Conservation (phyloP, 331 rosid species). For the Quercus tomentella region DNA sequence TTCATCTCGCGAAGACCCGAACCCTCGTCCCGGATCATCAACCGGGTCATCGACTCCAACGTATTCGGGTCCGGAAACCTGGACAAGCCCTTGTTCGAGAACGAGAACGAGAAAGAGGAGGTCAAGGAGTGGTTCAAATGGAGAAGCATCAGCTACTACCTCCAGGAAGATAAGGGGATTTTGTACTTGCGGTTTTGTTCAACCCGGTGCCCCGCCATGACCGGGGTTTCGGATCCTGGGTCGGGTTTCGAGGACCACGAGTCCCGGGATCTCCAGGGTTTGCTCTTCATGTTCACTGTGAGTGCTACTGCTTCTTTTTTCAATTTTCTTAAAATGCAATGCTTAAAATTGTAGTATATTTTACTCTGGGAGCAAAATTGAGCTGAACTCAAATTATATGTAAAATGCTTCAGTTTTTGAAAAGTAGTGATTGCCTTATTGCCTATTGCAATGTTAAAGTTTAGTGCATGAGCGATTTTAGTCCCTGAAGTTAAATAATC, state of each 20-base stretch:
- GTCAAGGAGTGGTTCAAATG: slow-evolving; percentile 59
- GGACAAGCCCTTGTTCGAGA: slow-evolving; percentile 39
- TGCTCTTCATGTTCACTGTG: slow-evolving; percentile 94
- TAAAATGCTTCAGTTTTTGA: neutral
- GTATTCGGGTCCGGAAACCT: slow-evolving; percentile 74
- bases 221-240: slow-evolving; percentile 20
- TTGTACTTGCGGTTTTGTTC: slow-evolving; percentile 58
- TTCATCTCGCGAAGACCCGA: slow-evolving; percentile 56
- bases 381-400: neutral
- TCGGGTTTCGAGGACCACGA: slow-evolving; percentile 64
- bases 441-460: neutral
- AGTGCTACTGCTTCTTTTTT: slow-evolving; percentile 22
- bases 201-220: slow-evolving; percentile 24
- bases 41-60: slow-evolving; percentile 72
- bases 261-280: slow-evolving; percentile 72
- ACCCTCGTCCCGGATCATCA: slow-evolving; percentile 58
- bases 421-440: neutral
- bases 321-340: neutral
- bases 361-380: neutral
- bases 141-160: slow-evolving; percentile 66
- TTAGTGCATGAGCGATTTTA: too few relatives aligned
- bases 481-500: too few relatives aligned
- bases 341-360: neutral
- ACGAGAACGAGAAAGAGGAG: slow-evolving; percentile 53
- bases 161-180: slow-evolving; percentile 60